Conservation (phyloP, 257 asterid genomes). For the Salvia splendens region DNA sequence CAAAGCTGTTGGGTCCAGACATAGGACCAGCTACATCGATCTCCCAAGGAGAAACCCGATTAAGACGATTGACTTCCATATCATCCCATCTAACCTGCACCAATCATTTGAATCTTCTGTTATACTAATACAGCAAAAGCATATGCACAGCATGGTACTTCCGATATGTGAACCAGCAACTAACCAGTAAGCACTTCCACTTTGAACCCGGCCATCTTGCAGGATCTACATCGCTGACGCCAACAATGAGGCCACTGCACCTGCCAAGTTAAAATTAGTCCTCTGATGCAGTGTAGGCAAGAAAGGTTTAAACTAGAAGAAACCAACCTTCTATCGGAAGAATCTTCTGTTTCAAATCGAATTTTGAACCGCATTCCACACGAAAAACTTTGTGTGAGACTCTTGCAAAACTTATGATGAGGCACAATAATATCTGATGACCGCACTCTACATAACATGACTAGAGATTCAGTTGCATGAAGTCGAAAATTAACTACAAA, state of each 20-base stretch:
- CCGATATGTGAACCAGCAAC: conserved; percentile 13
- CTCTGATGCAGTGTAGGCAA: background rate
- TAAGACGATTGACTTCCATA: conserved; percentile 64
- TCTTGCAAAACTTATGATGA: conserved; percentile 70
- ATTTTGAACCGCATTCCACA: conserved; percentile 87
- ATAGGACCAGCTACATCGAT: conserved; percentile 67
- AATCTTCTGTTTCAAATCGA: conserved; percentile 83
- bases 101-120: conserved; percentile 20
- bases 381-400: conserved; percentile 62
- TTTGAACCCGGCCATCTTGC: conserved; percentile 92
- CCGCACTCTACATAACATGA: conserved; percentile 59
- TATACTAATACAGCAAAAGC: background rate
- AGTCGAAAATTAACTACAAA: background rate
- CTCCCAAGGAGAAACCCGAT: conserved; percentile 99
- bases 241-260: conserved; percentile 77
- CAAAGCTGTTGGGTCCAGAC: conserved; percentile 62
- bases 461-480: conserved; percentile 13
- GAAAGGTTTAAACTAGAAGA: background rate
- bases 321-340: conserved; percentile 86
- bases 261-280: conserved; percentile 40
- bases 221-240: conserved; percentile 77
- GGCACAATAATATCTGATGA: conserved; percentile 79
- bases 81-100: conserved; percentile 98
- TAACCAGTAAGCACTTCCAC: conserved; percentile 93
- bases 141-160: background rate